phyloP scores from a whole-genome alignment of 768 basidiomycete genomes.

The Leccinum broughii region DNA sequence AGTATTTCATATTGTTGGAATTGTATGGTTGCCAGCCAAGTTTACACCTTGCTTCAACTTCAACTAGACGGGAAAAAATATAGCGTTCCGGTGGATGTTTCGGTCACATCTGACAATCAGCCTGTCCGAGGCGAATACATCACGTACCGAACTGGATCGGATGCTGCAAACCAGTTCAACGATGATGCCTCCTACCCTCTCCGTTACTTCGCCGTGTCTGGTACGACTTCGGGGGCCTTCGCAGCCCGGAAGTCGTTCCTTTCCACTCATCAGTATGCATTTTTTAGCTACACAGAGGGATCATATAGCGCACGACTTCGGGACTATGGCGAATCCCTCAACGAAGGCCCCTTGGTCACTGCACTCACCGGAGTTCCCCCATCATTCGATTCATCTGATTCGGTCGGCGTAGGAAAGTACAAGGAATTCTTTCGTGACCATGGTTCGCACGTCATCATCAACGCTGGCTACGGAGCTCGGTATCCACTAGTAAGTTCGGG shows the following conservation, averaged over 20 bases:
- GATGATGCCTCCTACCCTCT: not conserved
- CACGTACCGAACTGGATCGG: not conserved
- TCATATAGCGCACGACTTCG: not conserved
- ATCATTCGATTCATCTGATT: not conserved
- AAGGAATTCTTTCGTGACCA: not conserved
- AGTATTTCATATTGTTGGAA: not conserved
- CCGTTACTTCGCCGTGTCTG: conserved; percentile 9
- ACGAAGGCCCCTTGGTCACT: not conserved
- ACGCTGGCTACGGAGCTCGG: not conserved
- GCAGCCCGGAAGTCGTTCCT: conserved; percentile 9
- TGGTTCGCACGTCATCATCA: not conserved
- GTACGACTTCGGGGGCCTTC: not conserved
- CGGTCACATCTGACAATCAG: conserved; percentile 5
- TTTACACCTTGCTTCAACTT: not conserved
- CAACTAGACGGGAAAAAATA: not conserved
- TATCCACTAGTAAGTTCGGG: not conserved
- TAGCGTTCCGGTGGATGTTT: conserved; percentile 3
- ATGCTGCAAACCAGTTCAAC: not conserved
- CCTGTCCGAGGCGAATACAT: conserved; percentile 4
- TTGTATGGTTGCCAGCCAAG: not conserved
- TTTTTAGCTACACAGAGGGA: conserved; percentile 6
- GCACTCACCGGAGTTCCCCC: not conserved
- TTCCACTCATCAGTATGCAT: conserved; percentile 3
- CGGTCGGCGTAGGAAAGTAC: not conserved
- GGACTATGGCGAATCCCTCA: not conserved